Conservation (phyloP, 169 alveolate genomes). For the Plasmodium inui region DNA sequence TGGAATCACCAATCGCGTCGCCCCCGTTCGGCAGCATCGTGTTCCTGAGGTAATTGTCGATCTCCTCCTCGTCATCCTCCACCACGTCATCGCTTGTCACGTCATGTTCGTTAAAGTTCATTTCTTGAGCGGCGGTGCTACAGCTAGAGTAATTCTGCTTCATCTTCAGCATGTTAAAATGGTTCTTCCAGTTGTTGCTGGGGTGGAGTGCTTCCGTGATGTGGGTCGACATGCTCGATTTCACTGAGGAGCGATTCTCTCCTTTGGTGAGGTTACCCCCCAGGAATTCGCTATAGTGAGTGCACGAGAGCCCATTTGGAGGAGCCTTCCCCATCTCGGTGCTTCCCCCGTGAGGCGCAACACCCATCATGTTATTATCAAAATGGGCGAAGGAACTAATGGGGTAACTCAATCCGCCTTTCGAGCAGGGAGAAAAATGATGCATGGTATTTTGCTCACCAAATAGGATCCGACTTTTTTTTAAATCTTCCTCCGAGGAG, state of each 20-base stretch:
- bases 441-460: not conserved
- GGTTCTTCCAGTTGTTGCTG: not conserved
- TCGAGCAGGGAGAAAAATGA: not conserved
- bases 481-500: conserved; percentile 34
- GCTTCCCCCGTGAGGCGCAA: not conserved
- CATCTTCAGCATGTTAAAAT: conserved; percentile 6
- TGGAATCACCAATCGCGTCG: not conserved
- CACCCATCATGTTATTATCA: not conserved
- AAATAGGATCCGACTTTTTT: not conserved
- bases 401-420: not conserved
- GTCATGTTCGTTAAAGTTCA: conserved; percentile 38
- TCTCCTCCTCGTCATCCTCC: conserved; percentile 46
- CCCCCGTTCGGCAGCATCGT: not conserved
- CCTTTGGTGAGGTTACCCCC: not conserved
- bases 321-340: not conserved
- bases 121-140: conserved; percentile 61
- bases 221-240: not conserved
- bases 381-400: conserved; percentile 14
- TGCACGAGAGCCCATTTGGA: not conserved
- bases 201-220: not conserved
- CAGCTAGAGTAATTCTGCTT: conserved; percentile 62
- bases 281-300: not conserved
- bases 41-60: conserved; percentile 10
- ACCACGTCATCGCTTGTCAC: conserved; percentile 42
- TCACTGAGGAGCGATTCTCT: not conserved